Percentiles rank a stretch among this genome's conserved stretches.
These are phyloP conservation scores for Fusarium equiseti DNA, from an alignment of 2,329 filamentous ascomycete genomes.

Conservation along the genomic window DNA sequence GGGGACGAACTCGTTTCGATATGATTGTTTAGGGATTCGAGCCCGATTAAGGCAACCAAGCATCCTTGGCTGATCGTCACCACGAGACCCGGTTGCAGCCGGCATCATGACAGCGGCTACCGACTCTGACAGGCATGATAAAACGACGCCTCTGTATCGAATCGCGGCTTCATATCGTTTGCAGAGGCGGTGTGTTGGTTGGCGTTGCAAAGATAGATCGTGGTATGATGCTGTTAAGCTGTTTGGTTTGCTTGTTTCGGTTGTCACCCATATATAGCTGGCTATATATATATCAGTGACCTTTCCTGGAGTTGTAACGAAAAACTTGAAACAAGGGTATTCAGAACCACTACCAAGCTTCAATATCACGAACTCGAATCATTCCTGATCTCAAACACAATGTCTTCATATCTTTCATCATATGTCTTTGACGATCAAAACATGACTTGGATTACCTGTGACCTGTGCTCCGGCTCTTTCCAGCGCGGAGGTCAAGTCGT, in stretches of 20 bases:
- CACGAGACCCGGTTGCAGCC: conserved; percentile 39
- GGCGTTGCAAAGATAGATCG: conserved; percentile 12
- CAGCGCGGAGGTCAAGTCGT: conserved; percentile 33
- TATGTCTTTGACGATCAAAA: conserved; percentile 43
- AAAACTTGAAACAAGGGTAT: conserved; percentile 1
- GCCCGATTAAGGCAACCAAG: conserved; percentile 38
- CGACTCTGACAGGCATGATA: conserved; percentile 25
- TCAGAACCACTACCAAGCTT: neutral
- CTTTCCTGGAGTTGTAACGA: conserved; percentile 7
- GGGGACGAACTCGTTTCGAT: conserved; percentile 9
- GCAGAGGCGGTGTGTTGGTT: conserved; percentile 34
- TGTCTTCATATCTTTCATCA: conserved; percentile 27
- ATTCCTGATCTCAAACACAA: neutral
- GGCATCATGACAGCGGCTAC: conserved; percentile 35
- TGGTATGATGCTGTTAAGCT: conserved; percentile 11
- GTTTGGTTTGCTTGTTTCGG: neutral
- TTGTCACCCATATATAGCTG: neutral
- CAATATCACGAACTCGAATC: conserved; percentile 3
- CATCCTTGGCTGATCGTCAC: conserved; percentile 36
- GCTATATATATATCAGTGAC: conserved; percentile 36
- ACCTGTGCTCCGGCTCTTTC: conserved; percentile 43
- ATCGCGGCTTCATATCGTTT: conserved; percentile 8
- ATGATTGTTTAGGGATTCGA: neutral
- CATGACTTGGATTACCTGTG: conserved; percentile 46
- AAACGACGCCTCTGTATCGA: conserved; percentile 18